Evolutionary conservation across 2,329 filamentous ascomycete species (phyloP).

Genomic region (Penicillium sp.): DNA sequence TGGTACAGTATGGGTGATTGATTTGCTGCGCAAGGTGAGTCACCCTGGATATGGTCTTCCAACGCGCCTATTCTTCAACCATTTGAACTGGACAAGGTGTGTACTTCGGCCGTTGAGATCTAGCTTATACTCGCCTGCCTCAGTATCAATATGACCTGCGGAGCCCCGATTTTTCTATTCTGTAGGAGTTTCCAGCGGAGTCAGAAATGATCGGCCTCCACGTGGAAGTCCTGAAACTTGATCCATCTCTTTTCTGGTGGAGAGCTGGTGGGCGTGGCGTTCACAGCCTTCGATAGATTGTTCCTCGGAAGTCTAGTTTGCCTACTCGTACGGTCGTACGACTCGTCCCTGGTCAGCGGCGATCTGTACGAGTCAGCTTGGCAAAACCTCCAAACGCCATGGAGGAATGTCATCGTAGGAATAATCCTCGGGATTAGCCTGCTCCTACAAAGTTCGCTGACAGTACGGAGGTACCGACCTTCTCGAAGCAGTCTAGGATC

Average conservation of each 20-base stretch:
- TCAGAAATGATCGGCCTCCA: conserved; percentile 5
- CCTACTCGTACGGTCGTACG: too few relatives aligned
- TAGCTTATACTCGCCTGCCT: not conserved
- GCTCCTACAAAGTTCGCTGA: not conserved
- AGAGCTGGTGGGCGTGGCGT: not conserved
- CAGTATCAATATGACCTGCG: not conserved
- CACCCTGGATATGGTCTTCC: not conserved
- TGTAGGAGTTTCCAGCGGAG: not conserved
- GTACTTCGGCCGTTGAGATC: not conserved
- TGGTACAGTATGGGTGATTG: not conserved
- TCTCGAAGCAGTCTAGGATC: conserved; percentile 3
- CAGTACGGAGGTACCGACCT: not conserved
- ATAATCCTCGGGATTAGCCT: not conserved
- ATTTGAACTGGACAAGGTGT: not conserved
- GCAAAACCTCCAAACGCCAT: not conserved
- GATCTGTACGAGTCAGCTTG: not conserved
- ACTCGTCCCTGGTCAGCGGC: not conserved
- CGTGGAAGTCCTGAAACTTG: conserved; percentile 9
- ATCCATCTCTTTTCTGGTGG: not conserved
- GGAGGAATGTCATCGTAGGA: not conserved
- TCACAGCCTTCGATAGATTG: not conserved
- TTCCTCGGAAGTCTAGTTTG: not conserved
- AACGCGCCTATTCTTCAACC: not conserved
- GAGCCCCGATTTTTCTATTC: not conserved
- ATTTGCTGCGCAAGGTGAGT: not conserved